These are phyloP conservation scores for Tricholoma matsutake DNA, from an alignment of 768 basidiomycete genomes.

Conservation along the genomic window DNA sequence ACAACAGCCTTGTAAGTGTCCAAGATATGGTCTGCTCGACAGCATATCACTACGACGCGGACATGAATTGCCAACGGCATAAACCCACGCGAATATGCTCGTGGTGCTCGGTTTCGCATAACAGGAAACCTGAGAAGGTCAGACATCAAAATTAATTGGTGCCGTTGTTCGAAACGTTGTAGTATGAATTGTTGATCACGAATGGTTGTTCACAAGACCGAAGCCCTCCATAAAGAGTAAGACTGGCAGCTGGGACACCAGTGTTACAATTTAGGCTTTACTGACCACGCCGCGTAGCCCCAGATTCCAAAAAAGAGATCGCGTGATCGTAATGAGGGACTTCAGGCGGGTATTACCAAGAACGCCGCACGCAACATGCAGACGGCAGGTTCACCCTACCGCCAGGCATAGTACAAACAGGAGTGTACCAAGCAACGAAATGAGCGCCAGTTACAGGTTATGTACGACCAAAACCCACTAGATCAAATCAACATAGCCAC, in stretches of 20 bases:
- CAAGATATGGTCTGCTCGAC: not conserved
- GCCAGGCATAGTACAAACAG: not conserved
- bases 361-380: not conserved
- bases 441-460: not conserved
- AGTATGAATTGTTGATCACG: slow-evolving; percentile 16
- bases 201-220: slow-evolving; percentile 1
- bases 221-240: not conserved
- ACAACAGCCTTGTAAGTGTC: not conserved
- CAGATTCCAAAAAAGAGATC: not conserved
- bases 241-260: not conserved
- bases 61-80: not conserved
- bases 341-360: not conserved
- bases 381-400: not conserved
- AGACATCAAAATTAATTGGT: slow-evolving; percentile 10
- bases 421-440: not conserved
- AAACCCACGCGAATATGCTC: not conserved
- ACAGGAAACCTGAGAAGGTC: slow-evolving; percentile 2
- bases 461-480: not conserved
- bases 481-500: slow-evolving; percentile 3
- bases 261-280: not conserved
- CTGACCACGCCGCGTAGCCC: not conserved
- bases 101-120: not conserved
- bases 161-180: slow-evolving; percentile 6
- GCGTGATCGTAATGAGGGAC: not conserved
- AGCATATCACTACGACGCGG: not conserved